Percentiles rank a stretch among this genome's conserved stretches.
phyloP scores from a whole-genome alignment of 768 basidiomycete species.

The Macrolepiota albuminosa region DNA sequence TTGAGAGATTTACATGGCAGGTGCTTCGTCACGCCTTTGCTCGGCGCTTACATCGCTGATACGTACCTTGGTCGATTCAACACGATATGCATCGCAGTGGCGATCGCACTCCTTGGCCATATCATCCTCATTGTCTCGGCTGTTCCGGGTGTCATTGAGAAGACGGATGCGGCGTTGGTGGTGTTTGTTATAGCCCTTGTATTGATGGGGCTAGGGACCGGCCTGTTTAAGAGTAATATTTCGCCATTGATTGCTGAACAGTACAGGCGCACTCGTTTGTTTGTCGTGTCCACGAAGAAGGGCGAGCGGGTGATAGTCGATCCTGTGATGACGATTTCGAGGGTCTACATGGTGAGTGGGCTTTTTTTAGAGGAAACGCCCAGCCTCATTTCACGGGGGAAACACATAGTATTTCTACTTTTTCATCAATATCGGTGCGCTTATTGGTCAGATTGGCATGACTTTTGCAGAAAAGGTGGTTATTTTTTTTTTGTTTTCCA shows the following conservation, averaged over 20 bases:
- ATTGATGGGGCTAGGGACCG: conserved; percentile 58
- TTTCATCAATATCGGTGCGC: conserved; percentile 70
- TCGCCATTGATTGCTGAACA: conserved; percentile 79
- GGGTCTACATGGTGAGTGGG: conserved; percentile 66
- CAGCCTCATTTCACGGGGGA: neutral
- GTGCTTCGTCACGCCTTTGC: conserved; percentile 62
- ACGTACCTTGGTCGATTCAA: conserved; percentile 71
- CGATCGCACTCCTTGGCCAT: conserved; percentile 58
- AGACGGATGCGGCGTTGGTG: conserved; percentile 4
- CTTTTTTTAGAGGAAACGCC: conserved; percentile 9
- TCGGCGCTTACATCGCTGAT: conserved; percentile 73
- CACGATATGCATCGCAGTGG: conserved; percentile 60
- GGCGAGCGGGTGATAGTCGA: conserved; percentile 76
- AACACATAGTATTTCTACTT: conserved; percentile 53
- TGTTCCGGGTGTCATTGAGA: conserved; percentile 47
- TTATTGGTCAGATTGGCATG: conserved; percentile 67
- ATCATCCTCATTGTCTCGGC: conserved; percentile 62
- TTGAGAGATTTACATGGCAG: conserved; percentile 20
- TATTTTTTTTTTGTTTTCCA: neutral
- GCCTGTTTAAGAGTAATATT: conserved; percentile 74
- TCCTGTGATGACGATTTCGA: conserved; percentile 58
- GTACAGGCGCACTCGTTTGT: conserved; percentile 50
- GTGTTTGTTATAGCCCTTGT: conserved; percentile 46
- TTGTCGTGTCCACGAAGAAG: conserved; percentile 40
- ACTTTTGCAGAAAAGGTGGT: conserved; percentile 58